Conservation (phyloP, 371 early-diverging fungal species). For the Syncephalis plumigaleata region DNA sequence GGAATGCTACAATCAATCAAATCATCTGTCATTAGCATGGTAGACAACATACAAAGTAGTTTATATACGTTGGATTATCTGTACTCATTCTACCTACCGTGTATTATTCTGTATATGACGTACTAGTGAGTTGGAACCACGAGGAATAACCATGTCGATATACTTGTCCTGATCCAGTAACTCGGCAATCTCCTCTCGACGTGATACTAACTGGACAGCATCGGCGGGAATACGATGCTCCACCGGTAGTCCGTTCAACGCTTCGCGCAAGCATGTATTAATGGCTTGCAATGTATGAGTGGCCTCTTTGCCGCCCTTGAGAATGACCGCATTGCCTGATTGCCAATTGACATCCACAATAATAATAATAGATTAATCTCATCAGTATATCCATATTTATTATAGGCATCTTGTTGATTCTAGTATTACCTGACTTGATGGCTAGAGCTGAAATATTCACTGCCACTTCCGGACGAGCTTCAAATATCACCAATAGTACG, state of each 20-base stretch:
- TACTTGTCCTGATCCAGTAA: constrained; percentile 76
- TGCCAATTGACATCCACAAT: not conserved
- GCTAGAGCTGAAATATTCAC: constrained; percentile 91
- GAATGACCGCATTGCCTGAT: constrained; percentile 87
- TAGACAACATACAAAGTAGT: not conserved
- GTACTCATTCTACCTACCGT: constrained; percentile 19
- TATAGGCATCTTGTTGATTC: too few species aligned
- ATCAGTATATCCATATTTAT: too few species aligned
- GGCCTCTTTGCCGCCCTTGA: constrained; percentile 88
- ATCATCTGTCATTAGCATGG: not conserved
- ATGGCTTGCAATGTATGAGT: constrained; percentile 59
- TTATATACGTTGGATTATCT: constrained; percentile 4
- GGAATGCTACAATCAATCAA: constrained; percentile 53
- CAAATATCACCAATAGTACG: constrained; percentile 88
- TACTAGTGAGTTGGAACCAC: constrained; percentile 82
- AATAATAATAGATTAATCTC: constrained; percentile 6
- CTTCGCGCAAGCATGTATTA: constrained; percentile 55
- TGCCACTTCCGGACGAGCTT: constrained; percentile 96
- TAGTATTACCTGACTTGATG: constrained; percentile 57
- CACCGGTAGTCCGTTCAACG: constrained; percentile 20
- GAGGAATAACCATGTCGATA: constrained; percentile 89
- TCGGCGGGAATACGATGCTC: constrained; percentile 36
- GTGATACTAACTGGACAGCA: constrained; percentile 76
- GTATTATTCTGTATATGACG: constrained; percentile 80
- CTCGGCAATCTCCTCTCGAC: constrained; percentile 69